Evolutionary conservation across 768 basidiomycete species (phyloP), one percentile per base, ranked within the genome.

Genomic region (Hericium rajendrae): DNA sequence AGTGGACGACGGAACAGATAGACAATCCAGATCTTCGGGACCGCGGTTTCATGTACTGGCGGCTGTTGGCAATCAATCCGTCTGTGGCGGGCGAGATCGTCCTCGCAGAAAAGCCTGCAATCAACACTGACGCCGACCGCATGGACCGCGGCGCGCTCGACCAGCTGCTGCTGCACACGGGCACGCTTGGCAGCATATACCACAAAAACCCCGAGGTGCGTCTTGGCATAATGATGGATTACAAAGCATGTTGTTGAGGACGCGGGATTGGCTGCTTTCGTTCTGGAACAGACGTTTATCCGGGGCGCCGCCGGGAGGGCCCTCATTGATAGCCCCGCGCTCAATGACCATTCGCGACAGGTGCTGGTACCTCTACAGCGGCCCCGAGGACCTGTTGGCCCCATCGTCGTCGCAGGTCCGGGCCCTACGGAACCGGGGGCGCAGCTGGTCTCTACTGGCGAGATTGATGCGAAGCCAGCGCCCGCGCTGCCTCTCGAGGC

Each of bases 21-120:
- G 97, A 99, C 69, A 99, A 99, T 67, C 97, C 97, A 8, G 97
- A 99, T 75, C 76, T 99, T 20, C 82, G 97, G 38, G 97, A 99
- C 71, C 78, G 97, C 60, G 97, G 97, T 3, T 98, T 94, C 75
- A 98, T 99, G 89, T 99, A 98, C 73, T 99, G 97, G 97, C 85
- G 97, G 40, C 79, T 99, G 73, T 80, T 98, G 48, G 94, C 95
- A 9, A 86, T 93, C 65, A 93, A 97, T 67, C 93, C 94, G 2
- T 74, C 85, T 8, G 86, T 86, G 0, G 94, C 97, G 6, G 82
- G 86, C 40, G 88, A 92, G 62, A 88, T 98, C 60, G 94, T 98
- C 38, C 77, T 98, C 18, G 79, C 91, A 15, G 91, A 94, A 64
- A 97, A 97, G 66, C 97, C 97, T 32, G 78, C 93, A 2, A 98